phyloP scores from a whole-genome alignment of 345 rosid genomes.

The Turnera subulata region DNA sequence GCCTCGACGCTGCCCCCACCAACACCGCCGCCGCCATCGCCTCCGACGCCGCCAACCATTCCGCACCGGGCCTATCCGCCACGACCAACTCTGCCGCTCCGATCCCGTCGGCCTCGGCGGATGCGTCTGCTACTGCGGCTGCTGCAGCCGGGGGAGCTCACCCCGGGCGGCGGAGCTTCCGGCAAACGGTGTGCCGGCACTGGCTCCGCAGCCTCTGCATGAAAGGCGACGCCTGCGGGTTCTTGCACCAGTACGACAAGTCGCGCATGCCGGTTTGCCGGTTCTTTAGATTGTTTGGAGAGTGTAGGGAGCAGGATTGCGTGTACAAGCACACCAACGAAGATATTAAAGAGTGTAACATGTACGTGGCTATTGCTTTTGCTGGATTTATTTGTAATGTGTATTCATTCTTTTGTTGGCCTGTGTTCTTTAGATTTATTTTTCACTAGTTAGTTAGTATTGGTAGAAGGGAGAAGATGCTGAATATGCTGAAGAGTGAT shows the following conservation, averaged over 20 bases:
- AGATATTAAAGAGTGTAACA: conserved; percentile 97
- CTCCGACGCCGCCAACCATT: conserved; percentile 49
- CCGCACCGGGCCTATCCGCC: conserved; percentile 23
- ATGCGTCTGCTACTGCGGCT: conserved; percentile 5
- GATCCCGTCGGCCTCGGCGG: conserved; percentile 8
- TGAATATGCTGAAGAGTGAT: too few species aligned
- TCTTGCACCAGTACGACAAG: conserved; percentile 96
- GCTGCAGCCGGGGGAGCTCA: conserved; percentile 17
- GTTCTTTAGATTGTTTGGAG: conserved; percentile 79
- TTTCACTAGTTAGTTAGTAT: too few species aligned
- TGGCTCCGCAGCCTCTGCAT: conserved; percentile 98
- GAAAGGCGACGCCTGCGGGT: conserved; percentile 99
- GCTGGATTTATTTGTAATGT: too few species aligned
- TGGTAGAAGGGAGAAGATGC: too few species aligned
- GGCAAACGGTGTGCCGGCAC: conserved; percentile 98
- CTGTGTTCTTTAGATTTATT: too few species aligned
- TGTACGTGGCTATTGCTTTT: conserved; percentile 39
- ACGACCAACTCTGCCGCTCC: conserved; percentile 19
- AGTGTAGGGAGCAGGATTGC: conserved; percentile 98
- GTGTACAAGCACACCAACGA: conserved; percentile 95
- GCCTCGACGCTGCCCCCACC: conserved; percentile 65
- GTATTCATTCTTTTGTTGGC: too few species aligned
- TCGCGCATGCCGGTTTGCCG: conserved; percentile 97
- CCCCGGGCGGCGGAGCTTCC: conserved; percentile 74
- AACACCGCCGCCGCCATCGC: conserved; percentile 53